phyloP scores from a whole-genome alignment of 441 rosid species.

The Adansonia grandidieri region DNA sequence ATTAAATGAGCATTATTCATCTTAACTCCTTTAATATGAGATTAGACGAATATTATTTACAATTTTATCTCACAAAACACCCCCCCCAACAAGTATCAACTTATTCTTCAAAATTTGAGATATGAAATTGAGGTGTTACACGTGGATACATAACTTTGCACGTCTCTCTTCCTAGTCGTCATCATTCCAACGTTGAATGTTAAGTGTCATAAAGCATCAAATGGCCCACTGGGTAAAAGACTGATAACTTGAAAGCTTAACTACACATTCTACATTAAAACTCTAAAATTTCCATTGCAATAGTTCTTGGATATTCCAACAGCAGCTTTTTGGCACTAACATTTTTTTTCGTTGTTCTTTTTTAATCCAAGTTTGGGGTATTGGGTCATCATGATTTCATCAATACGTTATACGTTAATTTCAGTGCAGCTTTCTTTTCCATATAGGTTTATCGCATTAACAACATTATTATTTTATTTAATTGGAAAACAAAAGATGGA shows the following conservation, averaged over 20 bases:
- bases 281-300: background rate
- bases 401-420: background rate
- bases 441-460: background rate
- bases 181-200: background rate
- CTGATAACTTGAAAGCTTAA: background rate
- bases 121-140: too few species aligned
- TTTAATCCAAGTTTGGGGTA: background rate
- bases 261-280: background rate
- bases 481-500: background rate
- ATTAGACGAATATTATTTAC: too few species aligned
- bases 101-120: too few species aligned
- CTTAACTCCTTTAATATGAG: too few species aligned
- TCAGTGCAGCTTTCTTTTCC: background rate
- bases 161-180: background rate
- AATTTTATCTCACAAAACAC: too few species aligned
- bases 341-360: background rate
- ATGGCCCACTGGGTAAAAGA: background rate
- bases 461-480: background rate
- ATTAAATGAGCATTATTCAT: too few species aligned
- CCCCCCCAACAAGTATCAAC: too few species aligned
- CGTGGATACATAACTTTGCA: background rate
- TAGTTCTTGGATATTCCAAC: background rate
- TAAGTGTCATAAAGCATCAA: background rate
- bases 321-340: background rate
- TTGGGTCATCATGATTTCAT: slow-evolving; percentile 28